These are phyloP conservation scores for Alternaria dauci DNA, from an alignment of 2,329 filamentous ascomycete species.

Conservation along the genomic window DNA sequence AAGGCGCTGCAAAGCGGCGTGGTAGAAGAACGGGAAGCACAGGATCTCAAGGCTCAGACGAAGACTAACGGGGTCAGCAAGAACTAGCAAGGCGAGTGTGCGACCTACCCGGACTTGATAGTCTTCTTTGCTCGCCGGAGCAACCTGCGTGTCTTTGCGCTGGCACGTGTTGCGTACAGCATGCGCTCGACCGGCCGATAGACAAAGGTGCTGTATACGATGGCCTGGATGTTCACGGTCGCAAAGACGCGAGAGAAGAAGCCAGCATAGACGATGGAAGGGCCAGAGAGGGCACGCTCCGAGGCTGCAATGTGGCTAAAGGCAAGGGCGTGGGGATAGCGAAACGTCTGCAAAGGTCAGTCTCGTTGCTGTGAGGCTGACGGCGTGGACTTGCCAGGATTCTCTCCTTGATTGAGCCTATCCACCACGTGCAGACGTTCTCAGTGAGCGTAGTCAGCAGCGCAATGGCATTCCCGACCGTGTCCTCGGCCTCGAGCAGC, in stretches of 20 bases:
- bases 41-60: slow-evolving; percentile 39
- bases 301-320: slow-evolving; percentile 38
- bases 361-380: not conserved
- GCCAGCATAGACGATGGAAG: slow-evolving; percentile 39
- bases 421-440: slow-evolving; percentile 48
- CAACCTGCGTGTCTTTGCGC: slow-evolving; percentile 28
- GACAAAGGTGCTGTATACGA: slow-evolving; percentile 29
- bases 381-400: slow-evolving; percentile 27
- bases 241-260: slow-evolving; percentile 34
- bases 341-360: slow-evolving; percentile 37
- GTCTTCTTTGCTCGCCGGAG: slow-evolving; percentile 34
- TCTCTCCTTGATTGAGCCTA: slow-evolving; percentile 42
- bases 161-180: slow-evolving; percentile 30
- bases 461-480: slow-evolving; percentile 37
- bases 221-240: slow-evolving; percentile 29
- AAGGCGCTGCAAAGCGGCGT: slow-evolving; percentile 42
- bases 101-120: slow-evolving; percentile 33
- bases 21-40: slow-evolving; percentile 46
- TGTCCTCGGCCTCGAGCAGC: slow-evolving; percentile 43
- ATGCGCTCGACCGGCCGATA: slow-evolving; percentile 44
- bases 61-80: slow-evolving; percentile 33
- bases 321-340: slow-evolving; percentile 28
- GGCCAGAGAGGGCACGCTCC: slow-evolving; percentile 31
- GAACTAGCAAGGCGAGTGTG: not conserved
- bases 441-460: slow-evolving; percentile 34